Percentiles rank a stretch among this genome's conserved stretches.
phyloP scores from a whole-genome alignment of 257 asterid genomes.

The Perilla frutescens region DNA sequence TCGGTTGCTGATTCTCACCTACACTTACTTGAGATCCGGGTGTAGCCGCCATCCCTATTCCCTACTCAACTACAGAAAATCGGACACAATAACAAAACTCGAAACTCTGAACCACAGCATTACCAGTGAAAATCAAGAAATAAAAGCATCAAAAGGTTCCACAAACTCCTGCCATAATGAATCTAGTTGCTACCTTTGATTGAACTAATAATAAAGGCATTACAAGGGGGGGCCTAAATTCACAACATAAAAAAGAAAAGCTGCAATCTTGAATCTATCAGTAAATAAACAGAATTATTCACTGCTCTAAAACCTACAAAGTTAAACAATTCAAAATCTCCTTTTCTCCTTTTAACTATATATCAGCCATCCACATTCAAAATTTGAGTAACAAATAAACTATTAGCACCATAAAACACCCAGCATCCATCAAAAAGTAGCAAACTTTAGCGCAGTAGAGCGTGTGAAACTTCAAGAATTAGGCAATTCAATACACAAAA shows the following conservation, averaged over 20 bases:
- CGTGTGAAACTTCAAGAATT: background rate
- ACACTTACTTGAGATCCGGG: conserved; percentile 34
- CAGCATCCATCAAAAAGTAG: background rate
- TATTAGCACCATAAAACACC: background rate
- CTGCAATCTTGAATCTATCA: conserved; percentile 9
- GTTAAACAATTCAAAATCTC: conserved; percentile 4
- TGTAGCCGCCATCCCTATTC: conserved; percentile 44
- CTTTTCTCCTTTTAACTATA: background rate
- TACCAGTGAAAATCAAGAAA: conserved; percentile 5
- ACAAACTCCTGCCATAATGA: background rate
- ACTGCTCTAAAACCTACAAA: background rate
- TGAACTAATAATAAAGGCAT: background rate
- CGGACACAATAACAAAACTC: background rate
- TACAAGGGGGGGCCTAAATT: background rate
- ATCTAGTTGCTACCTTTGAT: background rate
- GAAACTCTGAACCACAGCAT: conserved; percentile 2
- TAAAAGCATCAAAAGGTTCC: conserved; percentile 1
- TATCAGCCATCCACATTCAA: conserved; percentile 18
- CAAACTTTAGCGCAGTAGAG: background rate
- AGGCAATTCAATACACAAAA: background rate
- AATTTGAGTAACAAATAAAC: background rate
- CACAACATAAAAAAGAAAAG: background rate
- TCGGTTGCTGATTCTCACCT: conserved; percentile 44
- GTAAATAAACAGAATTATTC: background rate
- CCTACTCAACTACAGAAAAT: conserved; percentile 10